Base-by-base conservation (phyloP, 2,329 filamentous ascomycete species). In the Penicillium sp. region DNA sequence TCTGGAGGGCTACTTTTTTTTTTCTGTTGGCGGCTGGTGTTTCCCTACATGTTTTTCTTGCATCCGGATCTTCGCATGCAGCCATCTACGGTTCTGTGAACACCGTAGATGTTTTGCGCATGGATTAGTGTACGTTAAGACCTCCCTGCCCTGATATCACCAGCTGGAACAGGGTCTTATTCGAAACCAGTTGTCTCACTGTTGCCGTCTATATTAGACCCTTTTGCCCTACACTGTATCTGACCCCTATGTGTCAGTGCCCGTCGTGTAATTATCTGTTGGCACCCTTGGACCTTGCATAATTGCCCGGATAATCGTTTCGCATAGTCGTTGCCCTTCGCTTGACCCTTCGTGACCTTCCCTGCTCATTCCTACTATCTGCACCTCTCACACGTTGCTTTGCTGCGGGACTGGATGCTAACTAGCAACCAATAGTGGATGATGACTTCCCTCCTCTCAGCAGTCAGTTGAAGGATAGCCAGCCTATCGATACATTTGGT, bases 91-190 rank as follows among this genome's bases (percentile, higher is more conserved):
- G 63, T 69, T 67, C 69, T 68, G 69, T 72, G 68, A 68, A 63
- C 68, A 67, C 67, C 64, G 54, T 59, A 54, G 66, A 69, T 68
- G 68, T 63, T 70, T 66, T 69, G 62, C 64, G 70, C 63, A 72
- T 75, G 72, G 69, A 69, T 74, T 69, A 72, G 78, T 80, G 78
- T 80, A 80, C 74, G 78, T 80, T 80, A 80, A 79, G 64, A 64
- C 75, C 74, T 78, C 77, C 77, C 76, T 77, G 70, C 68, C 75
- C 74, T 75, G 68, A 70, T 73, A 74, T 64, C 71, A 70, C 65
- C 66, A 68, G 68, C 65, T 67, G 69, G 71, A 75, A 69, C 67
- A 68, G 72, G 74, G 69, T 65, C 67, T 68, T 77, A 78, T 75
- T 70, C 68, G 73, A 78, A 77, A 77, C 67, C 68, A 77, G 73